A percentile compares a stretch with the other conserved stretches of the same genome.
phyloP scores from a whole-genome alignment of 345 rosid genomes.

The Capsella bursapastoris region DNA sequence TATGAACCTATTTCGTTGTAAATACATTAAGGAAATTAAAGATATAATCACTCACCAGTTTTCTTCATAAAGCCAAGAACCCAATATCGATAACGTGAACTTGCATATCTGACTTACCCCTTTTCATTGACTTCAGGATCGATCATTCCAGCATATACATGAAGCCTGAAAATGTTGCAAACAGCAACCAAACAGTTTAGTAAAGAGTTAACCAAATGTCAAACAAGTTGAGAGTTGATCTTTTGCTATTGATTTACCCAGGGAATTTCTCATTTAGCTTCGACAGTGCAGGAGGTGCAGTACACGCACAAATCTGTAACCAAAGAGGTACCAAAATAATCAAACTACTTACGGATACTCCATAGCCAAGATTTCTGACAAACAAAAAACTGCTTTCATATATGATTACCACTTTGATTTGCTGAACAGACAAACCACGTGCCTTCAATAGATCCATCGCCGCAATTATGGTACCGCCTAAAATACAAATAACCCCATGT shows the following conservation, averaged over 20 bases:
- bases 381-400: slow-evolving; percentile 13
- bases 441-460: slow-evolving; percentile 73
- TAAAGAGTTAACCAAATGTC: slow-evolving; percentile 18
- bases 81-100: background rate
- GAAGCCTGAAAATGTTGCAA: slow-evolving; percentile 63
- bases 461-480: slow-evolving; percentile 88
- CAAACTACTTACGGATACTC: slow-evolving; percentile 8
- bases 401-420: slow-evolving; percentile 81
- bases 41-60: background rate
- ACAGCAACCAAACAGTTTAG: slow-evolving; percentile 10
- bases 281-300: slow-evolving; percentile 93
- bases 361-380: slow-evolving; percentile 3
- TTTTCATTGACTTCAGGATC: slow-evolving; percentile 83
- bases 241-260: slow-evolving; percentile 61
- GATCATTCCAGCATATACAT: slow-evolving; percentile 88
- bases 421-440: slow-evolving; percentile 70
- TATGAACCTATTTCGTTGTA: slow-evolving; percentile 58
- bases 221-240: slow-evolving; percentile 16
- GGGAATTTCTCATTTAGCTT: slow-evolving; percentile 95
- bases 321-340: slow-evolving; percentile 6
- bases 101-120: slow-evolving; percentile 57
- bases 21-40: no score
- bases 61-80: background rate
- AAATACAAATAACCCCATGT: slow-evolving; percentile 18
- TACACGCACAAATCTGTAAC: slow-evolving; percentile 84